Base-by-base conservation (phyloP, 108 stramenopile genomes). In the Skeletonema menzelii region DNA sequence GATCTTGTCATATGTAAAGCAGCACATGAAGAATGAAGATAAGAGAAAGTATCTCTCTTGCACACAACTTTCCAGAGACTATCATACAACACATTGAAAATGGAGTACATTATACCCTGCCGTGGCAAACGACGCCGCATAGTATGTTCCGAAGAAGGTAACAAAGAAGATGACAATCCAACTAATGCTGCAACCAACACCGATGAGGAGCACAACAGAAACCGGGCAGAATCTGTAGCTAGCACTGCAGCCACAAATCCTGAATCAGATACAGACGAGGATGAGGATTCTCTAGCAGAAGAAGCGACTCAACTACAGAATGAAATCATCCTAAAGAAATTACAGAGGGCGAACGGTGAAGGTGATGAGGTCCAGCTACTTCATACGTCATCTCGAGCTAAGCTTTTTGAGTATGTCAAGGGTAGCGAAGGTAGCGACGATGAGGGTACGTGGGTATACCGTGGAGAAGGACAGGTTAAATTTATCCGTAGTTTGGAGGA, bases 351-450 rank as follows among this genome's bases (percentile, higher is more conserved):
- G 20, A 72, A 72, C 34, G 61, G 55, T 35, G 60, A 44, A n/a
- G 60, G 49, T 34, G 70, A 63, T 27, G 70, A 49, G 7, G 70
- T 61, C 38, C 70, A 61, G 10, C 32, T 55, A n/a, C 27, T 72
- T 35, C 61, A 49, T 22, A 63, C 70, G 19, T 42, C 70, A 20
- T 20, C 46, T 12, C 32, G 3, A 31, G 60, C 59, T 11, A 72
- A 72, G 32, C 70, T 72, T 11, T 72, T 53, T 24, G 70, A 72
- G 34, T 63, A 38, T 63, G 61, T 72, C n/a, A 72, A 56, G 20
- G 37, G 27, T 20, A 35, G 22, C 49, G 61, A 72, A 62, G 70
- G 34, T 38, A 32, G 37, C 31, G 47, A 53, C 24, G 31, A 62
- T 27, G 59, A 53, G 24, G 49, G 61, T 13, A 34, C 61, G 53